Base-by-base conservation (phyloP, 257 asterid species). In the Prunella vulgaris region DNA sequence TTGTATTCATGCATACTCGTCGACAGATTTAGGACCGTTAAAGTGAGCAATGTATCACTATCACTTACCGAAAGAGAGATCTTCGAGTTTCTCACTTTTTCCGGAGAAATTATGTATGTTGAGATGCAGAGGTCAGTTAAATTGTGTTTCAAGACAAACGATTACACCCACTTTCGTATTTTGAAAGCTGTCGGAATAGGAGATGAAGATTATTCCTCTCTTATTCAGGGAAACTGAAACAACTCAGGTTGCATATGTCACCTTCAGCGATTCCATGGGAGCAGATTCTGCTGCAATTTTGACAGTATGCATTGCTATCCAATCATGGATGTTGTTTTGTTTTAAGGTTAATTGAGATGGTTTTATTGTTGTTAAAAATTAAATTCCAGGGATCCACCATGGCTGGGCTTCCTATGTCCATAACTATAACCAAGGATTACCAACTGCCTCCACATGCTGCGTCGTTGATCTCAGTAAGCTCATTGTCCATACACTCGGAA, bases 201-300 rank as follows among this genome's bases (percentile, higher is more conserved):
- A n/a, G n/a, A 32, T 35, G 66, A 21, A 17, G 17, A 18, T 60
- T 46, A 5, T 30, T 35, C 7, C 49, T 33, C 21, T 60, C 64
- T 48, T 64, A 20, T 52, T 52, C 80, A 84, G 90, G 70, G 89
- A 78, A 42, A 76, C 72, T 33, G 87, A 85, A 63, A 61, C 75
- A 5, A 68, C 78, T 64, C 79, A 75, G 66, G 66, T 21, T 37
- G 81, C 80, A 24, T 77, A 64, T 46, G 77, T 80, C 46, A 82
- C 80, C 71, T 84, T 74, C 79, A 77, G 61, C 52, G 82, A 84
- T 62, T 65, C 87, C 24, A 84, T 82, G 64, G 95, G 84, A 21
- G 89, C 88, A 54, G 84, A 84, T 17, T 84, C 84, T 40, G 88
- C 92, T 14, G 27, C 83, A 59, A 79, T 87, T 67, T 72, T 88